Percentiles rank a stretch among this genome's conserved stretches.
These are phyloP conservation scores for Phialocephala subalpina DNA, from an alignment of 2,329 filamentous ascomycete species.

Conservation along the genomic window DNA sequence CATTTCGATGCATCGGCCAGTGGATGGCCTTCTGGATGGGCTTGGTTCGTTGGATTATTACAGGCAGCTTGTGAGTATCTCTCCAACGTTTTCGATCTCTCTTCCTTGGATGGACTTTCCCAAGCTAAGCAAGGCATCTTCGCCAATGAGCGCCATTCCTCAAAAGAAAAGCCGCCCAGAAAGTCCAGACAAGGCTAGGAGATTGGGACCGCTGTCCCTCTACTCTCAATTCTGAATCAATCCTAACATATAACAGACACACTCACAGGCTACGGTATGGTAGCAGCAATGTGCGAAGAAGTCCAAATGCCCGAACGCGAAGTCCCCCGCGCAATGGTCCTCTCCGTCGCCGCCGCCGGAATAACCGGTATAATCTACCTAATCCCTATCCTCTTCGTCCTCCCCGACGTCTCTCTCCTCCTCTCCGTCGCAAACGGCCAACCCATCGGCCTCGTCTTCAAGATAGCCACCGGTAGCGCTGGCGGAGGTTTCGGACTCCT, in stretches of 20 bases:
- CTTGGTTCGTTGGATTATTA: constrained; percentile 75
- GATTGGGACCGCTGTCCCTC: no score
- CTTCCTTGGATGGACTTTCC: no score
- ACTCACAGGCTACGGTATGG: constrained; percentile 74
- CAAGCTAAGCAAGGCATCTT: no score
- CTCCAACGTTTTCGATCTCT: no score
- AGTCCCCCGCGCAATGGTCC: constrained; percentile 75
- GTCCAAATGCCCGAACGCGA: constrained; percentile 73
- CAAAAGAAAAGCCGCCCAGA: no score
- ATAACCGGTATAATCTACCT: constrained; percentile 73
- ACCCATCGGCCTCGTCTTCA: constrained; percentile 79
- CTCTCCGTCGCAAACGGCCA: constrained; percentile 75
- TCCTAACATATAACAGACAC: constrained; percentile 55
- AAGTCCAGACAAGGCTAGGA: background rate
- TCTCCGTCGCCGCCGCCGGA: constrained; percentile 72
- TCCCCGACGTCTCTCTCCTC: constrained; percentile 71
- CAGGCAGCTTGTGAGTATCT: constrained; percentile 56
- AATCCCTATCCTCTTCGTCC: constrained; percentile 78
- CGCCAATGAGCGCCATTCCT: no score
- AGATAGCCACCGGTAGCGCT: constrained; percentile 65
- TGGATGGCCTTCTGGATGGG: constrained; percentile 75
- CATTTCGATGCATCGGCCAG: constrained; percentile 72
- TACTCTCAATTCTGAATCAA: no score
- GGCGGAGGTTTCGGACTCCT: constrained; percentile 78
- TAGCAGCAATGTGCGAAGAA: constrained; percentile 76